phyloP scores from a whole-genome alignment of 306 rosid species.

The Castanea crenata region DNA sequence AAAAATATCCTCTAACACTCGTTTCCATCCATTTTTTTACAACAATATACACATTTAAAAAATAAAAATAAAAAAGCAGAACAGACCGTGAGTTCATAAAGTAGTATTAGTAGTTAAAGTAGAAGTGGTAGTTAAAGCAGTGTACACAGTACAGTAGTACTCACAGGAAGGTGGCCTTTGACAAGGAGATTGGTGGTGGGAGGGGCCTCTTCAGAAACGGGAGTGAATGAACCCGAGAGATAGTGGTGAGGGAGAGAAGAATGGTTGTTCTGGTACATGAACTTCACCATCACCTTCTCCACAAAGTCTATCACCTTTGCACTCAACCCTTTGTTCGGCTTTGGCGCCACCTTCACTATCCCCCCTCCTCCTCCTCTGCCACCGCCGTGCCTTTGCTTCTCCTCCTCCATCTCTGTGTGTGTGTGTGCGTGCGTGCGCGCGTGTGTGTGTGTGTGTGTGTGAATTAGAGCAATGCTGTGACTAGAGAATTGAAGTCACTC shows the following conservation, averaged over 20 bases:
- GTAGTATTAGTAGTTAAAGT: too few species aligned
- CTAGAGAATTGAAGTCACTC: too few species aligned
- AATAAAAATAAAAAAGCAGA: too few species aligned
- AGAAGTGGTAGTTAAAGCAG: too few species aligned
- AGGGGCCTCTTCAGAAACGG: slow-evolving; percentile 68
- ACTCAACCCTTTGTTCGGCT: slow-evolving; percentile 59
- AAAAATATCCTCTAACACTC: too few species aligned
- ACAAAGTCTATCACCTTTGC: slow-evolving; percentile 57
- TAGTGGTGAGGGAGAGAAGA: slow-evolving; percentile 63
- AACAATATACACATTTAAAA: too few species aligned
- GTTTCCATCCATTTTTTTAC: too few species aligned
- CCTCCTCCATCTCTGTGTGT: not conserved
- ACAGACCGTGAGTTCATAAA: too few species aligned
- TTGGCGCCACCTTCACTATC: slow-evolving; percentile 57
- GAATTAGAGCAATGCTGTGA: too few species aligned
- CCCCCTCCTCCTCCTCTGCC: slow-evolving; percentile 22
- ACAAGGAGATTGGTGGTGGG: slow-evolving; percentile 60
- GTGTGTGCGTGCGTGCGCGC: too few species aligned
- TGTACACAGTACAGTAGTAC: not conserved
- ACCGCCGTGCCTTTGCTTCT: too few species aligned
- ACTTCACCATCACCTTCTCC: slow-evolving; percentile 71
- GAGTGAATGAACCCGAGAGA: slow-evolving; percentile 78
- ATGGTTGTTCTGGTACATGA: slow-evolving; percentile 42
- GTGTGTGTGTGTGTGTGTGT: too few species aligned
- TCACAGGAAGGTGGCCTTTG: slow-evolving; percentile 77